These are phyloP conservation scores for Coemansia sp. DNA, from an alignment of 192 early-diverging fungal species.

Conservation along the genomic window DNA sequence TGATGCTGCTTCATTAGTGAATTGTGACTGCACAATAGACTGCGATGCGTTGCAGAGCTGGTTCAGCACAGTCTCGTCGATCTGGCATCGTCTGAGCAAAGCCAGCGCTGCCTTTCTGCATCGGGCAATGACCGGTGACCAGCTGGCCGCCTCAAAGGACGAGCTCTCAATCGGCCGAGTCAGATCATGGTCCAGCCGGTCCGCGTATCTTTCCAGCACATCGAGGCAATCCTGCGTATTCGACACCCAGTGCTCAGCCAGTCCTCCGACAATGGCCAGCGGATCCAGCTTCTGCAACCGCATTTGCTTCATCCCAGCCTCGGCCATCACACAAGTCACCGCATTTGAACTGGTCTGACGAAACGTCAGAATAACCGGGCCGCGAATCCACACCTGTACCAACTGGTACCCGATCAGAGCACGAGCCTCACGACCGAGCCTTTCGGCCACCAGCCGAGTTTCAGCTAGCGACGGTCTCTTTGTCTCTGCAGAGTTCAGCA, in stretches of 20 bases:
- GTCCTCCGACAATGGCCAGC: conserved; percentile 18
- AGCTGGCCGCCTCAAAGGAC: conserved; percentile 36
- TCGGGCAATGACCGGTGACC: conserved; percentile 51
- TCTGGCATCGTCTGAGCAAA: conserved; percentile 45
- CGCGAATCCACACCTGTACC: conserved; percentile 41
- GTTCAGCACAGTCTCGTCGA: conserved; percentile 24
- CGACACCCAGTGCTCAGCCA: conserved; percentile 34
- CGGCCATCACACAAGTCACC: conserved; percentile 6
- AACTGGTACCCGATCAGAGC: conserved; percentile 41
- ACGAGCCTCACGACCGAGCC: conserved; percentile 25
- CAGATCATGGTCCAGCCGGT: conserved; percentile 42
- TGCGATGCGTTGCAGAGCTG: conserved; percentile 33
- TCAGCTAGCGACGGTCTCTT: conserved; percentile 2
- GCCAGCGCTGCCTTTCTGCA: conserved; percentile 50
- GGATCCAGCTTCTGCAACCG: conserved; percentile 7
- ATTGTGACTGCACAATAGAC: not conserved
- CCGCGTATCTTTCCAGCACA: conserved; percentile 26
- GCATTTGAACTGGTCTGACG: conserved; percentile 16
- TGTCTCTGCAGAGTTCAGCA: conserved; percentile 7
- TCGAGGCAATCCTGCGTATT: conserved; percentile 13
- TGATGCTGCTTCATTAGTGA: not conserved
- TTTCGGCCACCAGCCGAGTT: conserved; percentile 10
- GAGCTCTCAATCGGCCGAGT: conserved; percentile 24
- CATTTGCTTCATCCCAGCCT: conserved; percentile 2
- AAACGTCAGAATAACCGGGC: conserved; percentile 39